Evolutionary conservation across 2,329 filamentous ascomycete genomes (phyloP).

Genomic region (Arthrobotrys iridis): DNA sequence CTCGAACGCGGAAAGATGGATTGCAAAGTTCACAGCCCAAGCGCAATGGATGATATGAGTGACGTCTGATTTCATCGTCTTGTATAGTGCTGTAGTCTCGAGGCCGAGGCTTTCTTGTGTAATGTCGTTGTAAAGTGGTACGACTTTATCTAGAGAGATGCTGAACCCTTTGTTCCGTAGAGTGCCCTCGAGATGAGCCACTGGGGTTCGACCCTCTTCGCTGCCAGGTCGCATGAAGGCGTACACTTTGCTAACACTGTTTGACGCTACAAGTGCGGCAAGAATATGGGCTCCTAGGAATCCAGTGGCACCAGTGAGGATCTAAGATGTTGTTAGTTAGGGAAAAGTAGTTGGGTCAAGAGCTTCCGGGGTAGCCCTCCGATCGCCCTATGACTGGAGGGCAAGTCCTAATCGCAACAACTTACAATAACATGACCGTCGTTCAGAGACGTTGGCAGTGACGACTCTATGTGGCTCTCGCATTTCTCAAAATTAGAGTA

Average conservation of each 20-base stretch:
- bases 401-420: constrained; percentile 41
- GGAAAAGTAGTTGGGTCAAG: background rate
- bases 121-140: constrained; percentile 63
- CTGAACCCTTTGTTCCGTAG: constrained; percentile 32
- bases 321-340: constrained; percentile 57
- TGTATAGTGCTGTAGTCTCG: background rate
- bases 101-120: constrained; percentile 63
- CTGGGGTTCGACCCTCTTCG: constrained; percentile 59
- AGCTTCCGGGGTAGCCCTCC: constrained; percentile 46
- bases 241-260: constrained; percentile 67
- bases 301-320: constrained; percentile 73
- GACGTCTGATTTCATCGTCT: constrained; percentile 14
- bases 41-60: constrained; percentile 66
- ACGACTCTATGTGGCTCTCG: constrained; percentile 56
- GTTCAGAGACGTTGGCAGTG: background rate
- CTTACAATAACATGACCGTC: background rate
- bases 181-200: constrained; percentile 56
- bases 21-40: constrained; percentile 70
- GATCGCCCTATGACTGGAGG: constrained; percentile 57
- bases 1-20: constrained; percentile 66
- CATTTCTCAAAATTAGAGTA: constrained; percentile 65
- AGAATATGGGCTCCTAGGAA: constrained; percentile 72
- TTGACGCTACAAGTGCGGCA: constrained; percentile 69
- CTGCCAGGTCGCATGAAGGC: constrained; percentile 66
- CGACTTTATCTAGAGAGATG: constrained; percentile 61